Base-by-base conservation (phyloP, 495 filamentous ascomycete species). In the Umbilicaria muhlenbergii region DNA sequence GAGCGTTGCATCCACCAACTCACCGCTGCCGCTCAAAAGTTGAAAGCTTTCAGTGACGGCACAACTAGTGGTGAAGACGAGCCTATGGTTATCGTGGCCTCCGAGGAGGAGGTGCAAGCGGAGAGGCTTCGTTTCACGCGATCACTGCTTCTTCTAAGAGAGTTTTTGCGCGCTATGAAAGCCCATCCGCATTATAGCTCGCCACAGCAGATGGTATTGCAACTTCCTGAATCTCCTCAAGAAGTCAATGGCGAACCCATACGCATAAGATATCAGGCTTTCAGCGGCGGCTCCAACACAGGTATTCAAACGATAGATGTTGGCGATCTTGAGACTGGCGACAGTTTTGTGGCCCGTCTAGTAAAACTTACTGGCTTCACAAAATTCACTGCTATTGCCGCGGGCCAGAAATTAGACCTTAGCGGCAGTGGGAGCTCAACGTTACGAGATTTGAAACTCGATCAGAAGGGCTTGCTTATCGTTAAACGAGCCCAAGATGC, bases 1-100 rank as follows among this genome's bases (percentile, higher is more conserved):
- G 69, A 81, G 48, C 77, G 83, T 38, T 94, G 87, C 51, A 70
- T 92, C 11, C 60, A 69, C 13, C 82, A 91, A 54, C 67, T 94
- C 8, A 79, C 75, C 32, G 64, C 67, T 2, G 77, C 83, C n/a
- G 83, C 82, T 11, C 58, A 65, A 13, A 72, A 63, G 36, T 48
- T 88, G 49, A 81, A 72, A 46, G 42, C 55, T 4, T 66, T 66
- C 39, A 54, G 42, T 37, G 60, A 68, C 42, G 61, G 57, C 4
- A 53, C 48, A n/a, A 47, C 60, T 11, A 66, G 58, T 41, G 60
- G 58, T 18, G 67, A 70, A 17, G 66, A 71, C 19, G 60, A 73
- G 28, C 49, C 57, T 3, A 77, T 76, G 71, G 66, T 61, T 1
- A 58, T 66, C 3, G 64, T 68, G 13, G 51, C 52, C 13, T 55